These are phyloP conservation scores for Zelonia costaricensis DNA, from an alignment of 208 protist genomes.

Conservation along the genomic window DNA sequence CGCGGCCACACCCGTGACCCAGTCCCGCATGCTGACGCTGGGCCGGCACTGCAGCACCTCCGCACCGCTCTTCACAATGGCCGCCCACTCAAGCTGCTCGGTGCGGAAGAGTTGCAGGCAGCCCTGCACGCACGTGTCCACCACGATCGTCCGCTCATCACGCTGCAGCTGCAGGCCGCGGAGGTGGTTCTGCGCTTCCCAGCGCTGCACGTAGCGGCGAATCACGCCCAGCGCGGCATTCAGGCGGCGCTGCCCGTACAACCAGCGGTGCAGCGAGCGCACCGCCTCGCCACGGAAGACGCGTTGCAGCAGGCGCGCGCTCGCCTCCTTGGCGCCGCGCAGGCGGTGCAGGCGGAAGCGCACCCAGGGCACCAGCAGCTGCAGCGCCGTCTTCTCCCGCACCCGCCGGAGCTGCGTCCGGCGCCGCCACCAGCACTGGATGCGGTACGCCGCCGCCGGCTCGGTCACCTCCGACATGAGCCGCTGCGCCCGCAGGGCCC, in stretches of 20 bases:
- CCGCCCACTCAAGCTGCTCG: slow-evolving; percentile 52
- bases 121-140: slow-evolving; percentile 47
- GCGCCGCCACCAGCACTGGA: slow-evolving; percentile 71
- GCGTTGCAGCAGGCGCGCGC: slow-evolving; percentile 66
- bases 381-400: slow-evolving; percentile 21
- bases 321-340: slow-evolving; percentile 40
- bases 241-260: slow-evolving; percentile 58
- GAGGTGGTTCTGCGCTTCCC: slow-evolving; percentile 42
- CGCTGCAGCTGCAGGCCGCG: slow-evolving; percentile 45
- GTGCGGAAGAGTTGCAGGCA: slow-evolving; percentile 41
- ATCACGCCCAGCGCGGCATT: slow-evolving; percentile 47
- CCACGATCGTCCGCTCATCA: slow-evolving; percentile 57
- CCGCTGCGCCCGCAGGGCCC: slow-evolving; percentile 26
- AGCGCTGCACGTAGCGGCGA: slow-evolving; percentile 35
- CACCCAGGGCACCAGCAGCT: slow-evolving; percentile 57
- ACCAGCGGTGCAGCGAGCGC: slow-evolving; percentile 52
- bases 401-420: slow-evolving; percentile 46
- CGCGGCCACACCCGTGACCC: slow-evolving; percentile 30
- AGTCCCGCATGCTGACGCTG: slow-evolving; percentile 31
- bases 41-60: slow-evolving; percentile 19
- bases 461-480: slow-evolving; percentile 36
- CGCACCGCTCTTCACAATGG: slow-evolving; percentile 35
- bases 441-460: slow-evolving; percentile 56
- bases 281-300: slow-evolving; percentile 59
- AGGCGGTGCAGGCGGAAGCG: slow-evolving; percentile 37